Evolutionary conservation across 768 basidiomycete species (phyloP).

Genomic region (Leccinum arenicola): DNA sequence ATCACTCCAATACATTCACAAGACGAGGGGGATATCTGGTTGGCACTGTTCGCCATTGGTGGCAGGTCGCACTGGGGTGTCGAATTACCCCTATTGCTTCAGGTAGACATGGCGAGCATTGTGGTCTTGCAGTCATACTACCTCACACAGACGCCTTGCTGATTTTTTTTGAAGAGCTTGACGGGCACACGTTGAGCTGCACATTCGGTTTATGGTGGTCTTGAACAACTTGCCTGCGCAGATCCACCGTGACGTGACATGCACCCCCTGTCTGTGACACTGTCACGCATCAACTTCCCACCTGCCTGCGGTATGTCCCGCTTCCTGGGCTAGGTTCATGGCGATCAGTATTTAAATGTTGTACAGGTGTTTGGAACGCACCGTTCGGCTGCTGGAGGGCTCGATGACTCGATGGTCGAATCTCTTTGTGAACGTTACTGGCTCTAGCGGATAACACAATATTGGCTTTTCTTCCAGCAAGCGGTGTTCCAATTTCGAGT

Average conservation of each 20-base stretch:
- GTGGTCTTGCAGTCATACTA: conserved; percentile 21
- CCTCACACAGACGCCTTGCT: conserved; percentile 29
- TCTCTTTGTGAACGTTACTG: neutral
- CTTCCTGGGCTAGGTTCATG: too few relatives aligned
- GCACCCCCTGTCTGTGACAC: conserved; percentile 28
- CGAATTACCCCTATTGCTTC: conserved; percentile 8
- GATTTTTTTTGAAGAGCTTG: conserved; percentile 21
- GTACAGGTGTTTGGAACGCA: conserved; percentile 3
- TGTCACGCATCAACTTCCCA: conserved; percentile 20
- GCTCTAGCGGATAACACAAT: neutral
- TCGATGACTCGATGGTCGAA: neutral
- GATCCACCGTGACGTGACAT: conserved; percentile 26
- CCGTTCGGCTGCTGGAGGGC: neutral
- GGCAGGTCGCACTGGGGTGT: neutral
- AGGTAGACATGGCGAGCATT: neutral
- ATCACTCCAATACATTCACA: conserved; percentile 28
- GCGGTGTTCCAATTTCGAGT: conserved; percentile 17
- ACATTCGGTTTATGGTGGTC: conserved; percentile 25
- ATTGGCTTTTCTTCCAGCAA: neutral
- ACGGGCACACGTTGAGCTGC: conserved; percentile 30
- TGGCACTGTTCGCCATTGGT: conserved; percentile 1
- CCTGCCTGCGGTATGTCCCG: neutral
- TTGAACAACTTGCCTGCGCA: conserved; percentile 30
- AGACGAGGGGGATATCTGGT: conserved; percentile 21
- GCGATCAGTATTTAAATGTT: neutral